Evolutionary conservation across 192 early-diverging fungal genomes (phyloP), one percentile per base, ranked within the genome.

Genomic region (Rhizophagus clarus): DNA sequence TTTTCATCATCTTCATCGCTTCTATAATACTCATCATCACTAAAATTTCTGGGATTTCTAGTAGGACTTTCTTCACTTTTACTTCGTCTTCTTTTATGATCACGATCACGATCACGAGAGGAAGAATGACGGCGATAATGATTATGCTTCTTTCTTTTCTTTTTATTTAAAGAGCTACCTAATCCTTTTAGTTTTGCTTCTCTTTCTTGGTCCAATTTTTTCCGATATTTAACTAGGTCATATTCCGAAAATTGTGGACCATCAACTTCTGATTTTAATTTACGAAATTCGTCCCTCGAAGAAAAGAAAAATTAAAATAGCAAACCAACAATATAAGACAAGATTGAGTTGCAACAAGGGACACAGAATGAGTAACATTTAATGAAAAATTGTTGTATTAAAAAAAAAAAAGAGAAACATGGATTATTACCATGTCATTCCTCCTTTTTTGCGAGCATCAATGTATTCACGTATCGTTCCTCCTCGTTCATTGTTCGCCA

Each of bases 231-330:
- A 24, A 26, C 28, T 29, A 72, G 71, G 11, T 72, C 71, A 49
- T 24, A 26, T 26, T 72, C 71, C 12, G 71, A 72, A 49, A 72
- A 45, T 49, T 72, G 24, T 22, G 71, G 71, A 11, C 40, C 71
- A 22, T 72, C 42, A 72, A 26, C 24, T 72, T 70, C 68, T 42
- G 68, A 40, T 42, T 37, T 70, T 29, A 72, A n/a, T 49, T 72
- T 72, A 26, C 71, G 71, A 72, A 72, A 72, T 72, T 72, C 71
- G 42, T 72, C 71, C 71, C 71, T 72, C 71, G 32, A 49, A 72
- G 45, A 28, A 37, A 47, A 29, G 9, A 20, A 69, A 20, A 34
- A 29, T 3, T 22, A 22, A 34, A 40, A 40, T 40, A 22, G 31
- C 37, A 29, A 22, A 37, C 22, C 24, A 26, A 68, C 28, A 68